Conservation (phyloP, 768 basidiomycete genomes). For the Arthromyces matolae region DNA sequence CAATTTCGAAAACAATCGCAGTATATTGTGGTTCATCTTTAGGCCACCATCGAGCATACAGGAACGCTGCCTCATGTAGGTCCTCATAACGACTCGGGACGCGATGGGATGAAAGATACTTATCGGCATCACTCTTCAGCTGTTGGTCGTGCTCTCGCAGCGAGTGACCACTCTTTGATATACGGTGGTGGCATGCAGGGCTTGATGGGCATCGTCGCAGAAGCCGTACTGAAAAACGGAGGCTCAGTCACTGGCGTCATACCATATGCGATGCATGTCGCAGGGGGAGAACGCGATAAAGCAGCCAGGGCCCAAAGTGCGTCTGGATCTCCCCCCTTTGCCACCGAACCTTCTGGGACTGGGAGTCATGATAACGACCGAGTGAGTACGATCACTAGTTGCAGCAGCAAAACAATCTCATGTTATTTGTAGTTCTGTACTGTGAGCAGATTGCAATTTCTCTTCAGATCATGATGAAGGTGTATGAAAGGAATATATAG, state of each 20-base stretch:
- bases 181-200: constrained; percentile 86
- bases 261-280: constrained; percentile 69
- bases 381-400: too few species aligned
- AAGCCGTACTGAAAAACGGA: constrained; percentile 57
- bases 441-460: constrained; percentile 1
- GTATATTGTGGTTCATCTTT: constrained; percentile 82
- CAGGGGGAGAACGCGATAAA: constrained; percentile 61
- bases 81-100: constrained; percentile 12
- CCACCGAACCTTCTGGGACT: too few species aligned
- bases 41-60: constrained; percentile 60
- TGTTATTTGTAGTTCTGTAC: constrained; percentile 9
- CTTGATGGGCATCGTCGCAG: constrained; percentile 82
- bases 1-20: constrained; percentile 38
- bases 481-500: constrained; percentile 27
- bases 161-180: constrained; percentile 57
- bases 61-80: constrained; percentile 68
- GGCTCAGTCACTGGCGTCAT: constrained; percentile 77
- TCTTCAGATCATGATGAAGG: background rate
- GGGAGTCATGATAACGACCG: background rate
- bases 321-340: too few species aligned
- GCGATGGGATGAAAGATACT: background rate
- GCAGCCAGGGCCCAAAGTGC: constrained; percentile 24
- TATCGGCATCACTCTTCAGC: constrained; percentile 36
- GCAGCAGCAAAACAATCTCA: too few species aligned
- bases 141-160: constrained; percentile 69